Percentiles rank a stretch among this genome's conserved stretches.
phyloP scores from a whole-genome alignment of 1,139 yeast species.

The Sugiyamaella pinicola region DNA sequence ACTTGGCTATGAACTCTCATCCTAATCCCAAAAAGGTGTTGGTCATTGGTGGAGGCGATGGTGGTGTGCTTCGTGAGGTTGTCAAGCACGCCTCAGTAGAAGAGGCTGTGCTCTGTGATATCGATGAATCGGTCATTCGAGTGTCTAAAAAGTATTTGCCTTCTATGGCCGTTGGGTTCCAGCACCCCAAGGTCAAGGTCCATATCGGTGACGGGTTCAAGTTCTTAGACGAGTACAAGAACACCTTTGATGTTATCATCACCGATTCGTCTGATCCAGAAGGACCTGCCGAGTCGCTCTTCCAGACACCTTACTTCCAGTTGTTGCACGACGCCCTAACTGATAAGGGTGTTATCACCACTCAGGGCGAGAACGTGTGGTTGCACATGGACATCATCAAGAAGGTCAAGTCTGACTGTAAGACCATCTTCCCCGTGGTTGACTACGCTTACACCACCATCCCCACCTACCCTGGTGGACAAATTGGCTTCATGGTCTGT shows the following conservation, averaged over 20 bases:
- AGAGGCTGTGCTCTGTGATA: constrained; percentile 86
- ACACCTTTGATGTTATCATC: constrained; percentile 80
- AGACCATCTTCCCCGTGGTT: constrained; percentile 80
- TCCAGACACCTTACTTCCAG: constrained; percentile 84
- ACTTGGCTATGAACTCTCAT: constrained; percentile 85
- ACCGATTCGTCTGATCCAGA: constrained; percentile 97
- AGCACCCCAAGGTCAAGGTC: constrained; percentile 78
- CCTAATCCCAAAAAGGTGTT: constrained; percentile 87
- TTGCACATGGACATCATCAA: constrained; percentile 78
- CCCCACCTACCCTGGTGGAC: constrained; percentile 94
- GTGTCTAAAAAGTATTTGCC: constrained; percentile 84
- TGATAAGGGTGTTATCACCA: constrained; percentile 80
- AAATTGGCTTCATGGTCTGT: constrained; percentile 92
- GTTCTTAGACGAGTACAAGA: constrained; percentile 73
- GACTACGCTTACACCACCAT: constrained; percentile 86
- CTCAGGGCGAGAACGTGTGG: constrained; percentile 93
- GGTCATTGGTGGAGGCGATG: constrained; percentile 96
- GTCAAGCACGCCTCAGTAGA: constrained; percentile 83
- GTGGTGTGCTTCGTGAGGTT: constrained; percentile 91
- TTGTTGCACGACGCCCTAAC: constrained; percentile 78
- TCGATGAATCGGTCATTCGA: constrained; percentile 85
- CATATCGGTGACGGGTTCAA: constrained; percentile 93
- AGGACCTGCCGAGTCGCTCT: constrained; percentile 90
- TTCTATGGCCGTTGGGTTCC: constrained; percentile 75
- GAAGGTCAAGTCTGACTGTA: constrained; percentile 72